Percentiles rank a stretch among this genome's conserved stretches.
Evolutionary conservation across 2,329 filamentous ascomycete species (phyloP).

Genomic region (Aureobasidium sp.): DNA sequence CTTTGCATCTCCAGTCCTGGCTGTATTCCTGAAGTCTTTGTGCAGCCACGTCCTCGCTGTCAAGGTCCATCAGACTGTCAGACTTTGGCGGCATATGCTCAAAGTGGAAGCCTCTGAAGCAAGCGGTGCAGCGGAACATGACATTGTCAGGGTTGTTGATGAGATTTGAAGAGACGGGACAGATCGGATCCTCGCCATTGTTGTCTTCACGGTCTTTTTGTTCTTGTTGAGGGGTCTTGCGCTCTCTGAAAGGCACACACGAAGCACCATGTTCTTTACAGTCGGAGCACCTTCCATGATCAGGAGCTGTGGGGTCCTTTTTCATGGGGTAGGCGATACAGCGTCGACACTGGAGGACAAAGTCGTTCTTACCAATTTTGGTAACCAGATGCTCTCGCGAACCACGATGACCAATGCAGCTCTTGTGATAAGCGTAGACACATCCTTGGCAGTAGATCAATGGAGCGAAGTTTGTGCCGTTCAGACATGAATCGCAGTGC

Average conservation of each 20-base stretch:
- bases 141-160: conserved; percentile 71
- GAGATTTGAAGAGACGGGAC: conserved; percentile 52
- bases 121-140: conserved; percentile 74
- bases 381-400: conserved; percentile 81
- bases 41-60: conserved; percentile 46
- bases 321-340: conserved; percentile 65
- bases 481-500: conserved; percentile 66
- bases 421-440: conserved; percentile 72
- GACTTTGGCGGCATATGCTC: conserved; percentile 63
- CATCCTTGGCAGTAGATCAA: conserved; percentile 90
- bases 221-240: conserved; percentile 70
- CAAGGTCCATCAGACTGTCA: conserved; percentile 37
- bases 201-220: conserved; percentile 77
- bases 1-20: conserved; percentile 69
- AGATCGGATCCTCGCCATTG: conserved; percentile 68
- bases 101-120: conserved; percentile 74
- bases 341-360: conserved; percentile 82
- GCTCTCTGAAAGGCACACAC: conserved; percentile 68
- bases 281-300: conserved; percentile 62
- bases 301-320: conserved; percentile 64
- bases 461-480: conserved; percentile 54
- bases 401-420: conserved; percentile 68
- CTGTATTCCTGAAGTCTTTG: conserved; percentile 67
- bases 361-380: conserved; percentile 68
- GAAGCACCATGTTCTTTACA: conserved; percentile 61